phyloP scores from a whole-genome alignment of 2,329 filamentous ascomycete genomes.

The Lasiodiplodia hormozganensis region DNA sequence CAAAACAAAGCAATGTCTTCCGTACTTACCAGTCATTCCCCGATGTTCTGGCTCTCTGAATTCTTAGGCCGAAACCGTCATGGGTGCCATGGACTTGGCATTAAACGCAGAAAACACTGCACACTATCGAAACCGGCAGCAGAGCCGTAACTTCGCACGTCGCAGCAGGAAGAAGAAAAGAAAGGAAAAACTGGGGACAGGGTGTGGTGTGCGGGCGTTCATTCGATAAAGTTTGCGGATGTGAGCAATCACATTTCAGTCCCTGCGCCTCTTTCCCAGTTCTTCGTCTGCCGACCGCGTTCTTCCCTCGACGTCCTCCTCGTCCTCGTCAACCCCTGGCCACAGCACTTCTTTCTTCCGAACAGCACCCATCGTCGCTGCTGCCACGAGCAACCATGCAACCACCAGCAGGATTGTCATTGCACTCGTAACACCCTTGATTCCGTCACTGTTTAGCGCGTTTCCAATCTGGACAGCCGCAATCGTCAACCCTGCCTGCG shows the following conservation, averaged over 20 bases:
- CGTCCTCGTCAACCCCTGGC: conserved; percentile 67
- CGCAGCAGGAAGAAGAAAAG: conserved; percentile 18
- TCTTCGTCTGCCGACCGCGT: background rate
- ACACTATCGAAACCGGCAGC: background rate
- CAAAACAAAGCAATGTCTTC: too few species aligned
- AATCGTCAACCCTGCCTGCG: conserved; percentile 68
- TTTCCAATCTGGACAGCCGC: conserved; percentile 64
- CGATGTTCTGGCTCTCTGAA: too few species aligned
- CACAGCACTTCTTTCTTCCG: conserved; percentile 56
- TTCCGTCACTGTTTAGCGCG: conserved; percentile 58
- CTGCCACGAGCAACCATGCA: conserved; percentile 62
- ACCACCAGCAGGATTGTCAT: conserved; percentile 63
- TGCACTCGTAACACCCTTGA: conserved; percentile 62
- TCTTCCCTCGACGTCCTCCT: conserved; percentile 40
- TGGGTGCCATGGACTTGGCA: background rate
- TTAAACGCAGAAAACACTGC: conserved; percentile 6
- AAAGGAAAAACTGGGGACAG: conserved; percentile 5
- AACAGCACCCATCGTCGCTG: conserved; percentile 59
- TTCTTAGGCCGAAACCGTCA: background rate
- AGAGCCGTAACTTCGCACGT: conserved; percentile 15
- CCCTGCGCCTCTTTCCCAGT: background rate
- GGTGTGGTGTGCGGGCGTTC: background rate
- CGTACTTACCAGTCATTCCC: background rate
- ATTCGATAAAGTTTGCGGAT: conserved; percentile 8
- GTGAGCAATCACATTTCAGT: conserved; percentile 22